Conservation (phyloP, 352 stramenopile species). For the Phytophthora hibernalis region DNA sequence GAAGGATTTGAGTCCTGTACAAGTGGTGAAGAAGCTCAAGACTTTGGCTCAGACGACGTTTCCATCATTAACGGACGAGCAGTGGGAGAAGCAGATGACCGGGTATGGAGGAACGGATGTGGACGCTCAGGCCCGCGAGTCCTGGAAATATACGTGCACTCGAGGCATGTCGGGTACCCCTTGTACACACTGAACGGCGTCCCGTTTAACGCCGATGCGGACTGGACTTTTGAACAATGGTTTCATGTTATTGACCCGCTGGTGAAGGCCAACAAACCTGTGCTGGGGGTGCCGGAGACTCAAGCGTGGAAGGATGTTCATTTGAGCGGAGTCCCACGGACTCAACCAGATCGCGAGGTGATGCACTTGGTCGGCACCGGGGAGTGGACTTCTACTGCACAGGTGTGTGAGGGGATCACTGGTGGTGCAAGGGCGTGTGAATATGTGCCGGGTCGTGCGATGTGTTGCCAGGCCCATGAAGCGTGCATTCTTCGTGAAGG, state of each 20-base stretch:
- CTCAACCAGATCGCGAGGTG: conserved; percentile 61
- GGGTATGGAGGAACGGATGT: conserved; percentile 77
- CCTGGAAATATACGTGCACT: conserved; percentile 87
- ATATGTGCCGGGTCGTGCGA: conserved; percentile 66
- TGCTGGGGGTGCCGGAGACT: conserved; percentile 42
- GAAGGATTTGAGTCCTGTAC: conserved; percentile 75
- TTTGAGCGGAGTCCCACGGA: conserved; percentile 50
- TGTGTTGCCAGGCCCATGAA: conserved; percentile 79
- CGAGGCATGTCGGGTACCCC: conserved; percentile 77
- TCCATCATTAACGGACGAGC: conserved; percentile 57
- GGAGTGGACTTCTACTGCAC: conserved; percentile 43
- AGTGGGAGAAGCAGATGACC: conserved; percentile 80
- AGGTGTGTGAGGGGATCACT: conserved; percentile 43
- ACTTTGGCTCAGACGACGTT: conserved; percentile 74
- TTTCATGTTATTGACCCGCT: conserved; percentile 57
- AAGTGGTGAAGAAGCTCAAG: conserved; percentile 71
- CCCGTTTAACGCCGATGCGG: conserved; percentile 70
- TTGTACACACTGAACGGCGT: conserved; percentile 86
- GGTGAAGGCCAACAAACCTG: conserved; percentile 46
- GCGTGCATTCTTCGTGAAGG: conserved; percentile 70
- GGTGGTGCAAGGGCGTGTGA: conserved; percentile 64
- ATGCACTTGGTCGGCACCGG: conserved; percentile 51
- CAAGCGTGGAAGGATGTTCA: conserved; percentile 57
- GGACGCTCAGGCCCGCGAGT: conserved; percentile 61
- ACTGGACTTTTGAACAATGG: conserved; percentile 78